phyloP scores from a whole-genome alignment of 2,329 filamentous ascomycete genomes.

The Byssochlamys sp. region DNA sequence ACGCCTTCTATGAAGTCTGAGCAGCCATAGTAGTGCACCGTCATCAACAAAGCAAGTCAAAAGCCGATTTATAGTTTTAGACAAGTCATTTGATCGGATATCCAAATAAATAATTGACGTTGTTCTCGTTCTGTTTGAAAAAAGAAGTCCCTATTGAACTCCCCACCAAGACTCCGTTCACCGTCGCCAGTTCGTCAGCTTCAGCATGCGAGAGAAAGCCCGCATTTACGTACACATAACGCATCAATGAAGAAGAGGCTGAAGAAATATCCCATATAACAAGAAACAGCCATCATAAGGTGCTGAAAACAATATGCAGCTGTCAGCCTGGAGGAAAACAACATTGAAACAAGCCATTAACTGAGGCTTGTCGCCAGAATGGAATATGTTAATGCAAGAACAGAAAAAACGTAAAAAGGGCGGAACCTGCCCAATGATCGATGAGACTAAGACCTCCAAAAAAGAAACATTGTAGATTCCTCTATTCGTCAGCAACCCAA shows the following conservation, averaged over 20 bases:
- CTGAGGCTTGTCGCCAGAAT: neutral
- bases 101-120: neutral
- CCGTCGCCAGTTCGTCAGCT: neutral
- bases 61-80: too few species aligned
- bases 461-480: constrained; percentile 2
- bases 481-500: constrained; percentile 11
- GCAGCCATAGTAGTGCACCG: too few species aligned
- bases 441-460: neutral
- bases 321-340: neutral
- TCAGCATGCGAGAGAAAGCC: constrained; percentile 3
- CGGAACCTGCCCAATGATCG: neutral
- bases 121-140: constrained; percentile 1
- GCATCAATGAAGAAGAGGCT: neutral
- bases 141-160: neutral
- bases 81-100: neutral
- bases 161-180: neutral
- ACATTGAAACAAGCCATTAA: neutral
- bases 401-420: neutral
- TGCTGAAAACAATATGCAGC: neutral
- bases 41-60: too few species aligned
- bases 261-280: neutral
- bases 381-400: neutral
- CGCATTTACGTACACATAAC: neutral
- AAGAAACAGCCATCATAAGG: neutral
- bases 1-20: too few species aligned